Evolutionary conservation across 2,329 filamentous ascomycete species (phyloP), one percentile per base, ranked within the genome.

Genomic region (Ceratocystis huliohia): DNA sequence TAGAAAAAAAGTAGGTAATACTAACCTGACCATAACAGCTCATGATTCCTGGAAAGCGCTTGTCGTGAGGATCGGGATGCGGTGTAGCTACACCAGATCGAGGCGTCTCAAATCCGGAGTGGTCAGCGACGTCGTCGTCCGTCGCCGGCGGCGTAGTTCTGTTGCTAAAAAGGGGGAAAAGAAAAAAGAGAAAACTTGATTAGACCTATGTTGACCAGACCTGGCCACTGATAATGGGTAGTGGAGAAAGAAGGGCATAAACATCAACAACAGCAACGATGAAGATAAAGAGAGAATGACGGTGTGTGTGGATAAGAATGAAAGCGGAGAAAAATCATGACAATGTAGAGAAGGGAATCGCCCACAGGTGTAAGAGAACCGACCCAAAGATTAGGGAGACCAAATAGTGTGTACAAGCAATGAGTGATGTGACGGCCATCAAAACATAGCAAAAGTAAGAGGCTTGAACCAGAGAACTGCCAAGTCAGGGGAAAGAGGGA

Each of bases 1-100:
- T 15, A 50, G 82, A 83, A 82, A 86, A 86, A 86, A 85, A 81
- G 84, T 85, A 82, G 84, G 84, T 4, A 37, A 30, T 59, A 96
- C 94, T 87, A 96, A 99, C 94, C 93, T 99, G 94, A 81, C 88
- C 88, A 84, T 97, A 96, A 82, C 94, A 96, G 82, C 88, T 95
- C 83, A 94, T 88, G 80, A 97, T 96, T 75, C 91, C 90, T 71
- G 94, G 94, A 75, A 96, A 82, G 78, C 94, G 88, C 80, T 96
- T 96, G 80, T 99, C 94, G 74, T 89, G 87, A 70, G 88, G 87
- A 78, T 97, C 93, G 71, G 94, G 94, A 74, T 92, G 89, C 71
- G 94, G 94, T 69, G 94, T 99, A 71, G 91, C 89, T 76, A 96
- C 85, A 73, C 92, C 91, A 72, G 92, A 95, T 73, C 91, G 88